These are phyloP conservation scores for Massariosphaeria phaeospora DNA, from an alignment of 495 filamentous ascomycete genomes.

Conservation along the genomic window DNA sequence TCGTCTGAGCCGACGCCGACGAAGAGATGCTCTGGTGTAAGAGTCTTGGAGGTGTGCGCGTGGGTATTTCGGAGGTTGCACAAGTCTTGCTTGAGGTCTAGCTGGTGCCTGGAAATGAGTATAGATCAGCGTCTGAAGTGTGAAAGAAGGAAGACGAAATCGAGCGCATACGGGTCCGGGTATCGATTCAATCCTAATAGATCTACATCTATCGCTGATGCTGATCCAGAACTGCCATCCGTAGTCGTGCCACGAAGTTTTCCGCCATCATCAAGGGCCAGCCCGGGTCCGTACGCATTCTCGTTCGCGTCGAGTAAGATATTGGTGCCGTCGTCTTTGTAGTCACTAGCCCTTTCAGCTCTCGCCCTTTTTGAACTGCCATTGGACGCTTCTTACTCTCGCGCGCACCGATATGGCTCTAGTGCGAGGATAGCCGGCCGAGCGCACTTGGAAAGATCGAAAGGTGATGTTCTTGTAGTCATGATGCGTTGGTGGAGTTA, in stretches of 20 bases:
- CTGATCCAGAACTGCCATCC: conserved; percentile 36
- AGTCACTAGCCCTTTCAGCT: conserved; percentile 61
- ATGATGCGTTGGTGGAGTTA: conserved; percentile 6
- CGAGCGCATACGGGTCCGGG: conserved; percentile 70
- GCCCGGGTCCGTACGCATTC: conserved; percentile 84
- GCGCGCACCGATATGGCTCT: conserved; percentile 43
- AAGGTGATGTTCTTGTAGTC: conserved; percentile 13
- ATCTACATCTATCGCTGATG: conserved; percentile 52
- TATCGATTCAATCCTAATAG: conserved; percentile 82
- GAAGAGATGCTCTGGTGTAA: conserved; percentile 80
- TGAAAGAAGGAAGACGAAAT: neutral
- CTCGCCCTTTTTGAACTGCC: conserved; percentile 34
- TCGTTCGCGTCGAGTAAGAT: conserved; percentile 97
- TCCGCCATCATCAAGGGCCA: conserved; percentile 49
- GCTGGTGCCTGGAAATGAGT: conserved; percentile 60
- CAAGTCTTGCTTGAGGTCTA: conserved; percentile 75
- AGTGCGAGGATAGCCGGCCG: conserved; percentile 42
- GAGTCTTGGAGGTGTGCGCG: conserved; percentile 65
- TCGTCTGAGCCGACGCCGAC: conserved; percentile 95
- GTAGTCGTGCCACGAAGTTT: conserved; percentile 37
- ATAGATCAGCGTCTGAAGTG: conserved; percentile 2
- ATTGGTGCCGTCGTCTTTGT: conserved; percentile 97
- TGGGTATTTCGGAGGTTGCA: conserved; percentile 86
- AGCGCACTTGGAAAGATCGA: conserved; percentile 36
- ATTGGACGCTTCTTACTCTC: conserved; percentile 37